Evolutionary conservation across 1,284 basidiomycete genomes (phyloP).

Genomic region (Bjerkandera adusta): DNA sequence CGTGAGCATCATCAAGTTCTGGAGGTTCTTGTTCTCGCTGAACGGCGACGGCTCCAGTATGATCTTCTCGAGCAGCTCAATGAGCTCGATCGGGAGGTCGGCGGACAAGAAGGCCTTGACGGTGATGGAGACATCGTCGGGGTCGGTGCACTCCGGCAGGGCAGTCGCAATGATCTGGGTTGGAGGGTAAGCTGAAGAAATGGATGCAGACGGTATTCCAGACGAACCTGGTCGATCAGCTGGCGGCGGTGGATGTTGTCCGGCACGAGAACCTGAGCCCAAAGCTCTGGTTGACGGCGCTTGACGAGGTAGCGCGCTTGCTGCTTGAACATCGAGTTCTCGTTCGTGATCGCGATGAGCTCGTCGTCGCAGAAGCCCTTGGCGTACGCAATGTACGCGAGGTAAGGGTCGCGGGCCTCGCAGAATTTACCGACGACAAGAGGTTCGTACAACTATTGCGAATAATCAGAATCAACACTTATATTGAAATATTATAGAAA

Average conservation of each 20-base stretch:
- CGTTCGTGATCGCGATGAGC: constrained; percentile 95
- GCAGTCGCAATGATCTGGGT: constrained; percentile 88
- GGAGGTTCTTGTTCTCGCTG: constrained; percentile 95
- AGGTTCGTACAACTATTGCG: constrained; percentile 84
- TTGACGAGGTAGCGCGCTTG: constrained; percentile 98
- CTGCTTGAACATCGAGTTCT: constrained; percentile 99
- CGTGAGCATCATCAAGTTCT: constrained; percentile 93
- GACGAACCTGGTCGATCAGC: constrained; percentile 87
- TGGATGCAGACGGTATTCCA: not conserved
- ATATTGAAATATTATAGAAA: constrained; percentile 8
- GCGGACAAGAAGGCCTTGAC: constrained; percentile 99
- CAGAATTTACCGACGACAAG: constrained; percentile 98
- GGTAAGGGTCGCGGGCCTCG: constrained; percentile 97
- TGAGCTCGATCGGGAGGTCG: constrained; percentile 95
- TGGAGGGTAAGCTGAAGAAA: not conserved
- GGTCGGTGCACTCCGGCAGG: constrained; percentile 95
- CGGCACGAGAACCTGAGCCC: constrained; percentile 90
- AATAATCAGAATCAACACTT: not conserved
- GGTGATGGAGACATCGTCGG: constrained; percentile 97
- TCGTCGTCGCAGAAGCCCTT: constrained; percentile 99
- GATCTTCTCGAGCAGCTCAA: constrained; percentile 98
- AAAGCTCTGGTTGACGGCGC: constrained; percentile 93
- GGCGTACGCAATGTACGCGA: constrained; percentile 99
- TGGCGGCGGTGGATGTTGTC: constrained; percentile 94
- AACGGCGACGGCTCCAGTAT: constrained; percentile 97